Evolutionary conservation across 768 basidiomycete genomes (phyloP), one percentile per base, ranked within the genome.

Genomic region (Suillus subaureus): DNA sequence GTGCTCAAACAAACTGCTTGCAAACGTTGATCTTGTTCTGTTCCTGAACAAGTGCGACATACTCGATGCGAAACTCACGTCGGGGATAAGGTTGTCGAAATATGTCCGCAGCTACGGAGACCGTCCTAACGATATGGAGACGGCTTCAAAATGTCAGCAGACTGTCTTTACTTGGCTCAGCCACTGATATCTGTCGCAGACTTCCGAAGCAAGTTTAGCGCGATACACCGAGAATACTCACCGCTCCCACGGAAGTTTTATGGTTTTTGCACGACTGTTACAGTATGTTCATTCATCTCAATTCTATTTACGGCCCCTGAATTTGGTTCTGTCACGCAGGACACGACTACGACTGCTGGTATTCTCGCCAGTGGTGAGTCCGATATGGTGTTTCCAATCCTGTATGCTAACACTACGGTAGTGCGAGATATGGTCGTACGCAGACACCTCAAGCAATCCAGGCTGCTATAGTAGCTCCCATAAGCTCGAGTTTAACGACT

Each of bases 1-100:
- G 23, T 89, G 89, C 68, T 83, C 85, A 35, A 92, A 92, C 78
- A 86, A 83, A 70, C 84, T 93, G 31, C 82, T 94, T 6, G 86
- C 85, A 52, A 80, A 84, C 54, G 90, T 92, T 37, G 89, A 91
- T 68, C 80, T 93, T 40, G 89, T 93, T 66, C 81, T 93, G 55
- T 94, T 93, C 80, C 80, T 94, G 61, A 94, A 93, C 79, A 94
- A 94, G 74, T 89, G 89, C 66, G 91, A 93, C 70, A 89, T 93
- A 66, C 77, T 93, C 62, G 85, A 84, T 66, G 70, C 81, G 54
- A 93, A 93, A 71, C 84, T 93, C 13, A 77, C 79, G 23, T 81
- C 89, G 1, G 91, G 91, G 37, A 82, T 90, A 64, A 82, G 82
- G 66, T 77, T 93, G 37, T 77, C 82, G 40, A 87, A 89, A 72